Evolutionary conservation across 495 filamentous ascomycete species (phyloP).

Genomic region (Friedmanniomyces simplex): DNA sequence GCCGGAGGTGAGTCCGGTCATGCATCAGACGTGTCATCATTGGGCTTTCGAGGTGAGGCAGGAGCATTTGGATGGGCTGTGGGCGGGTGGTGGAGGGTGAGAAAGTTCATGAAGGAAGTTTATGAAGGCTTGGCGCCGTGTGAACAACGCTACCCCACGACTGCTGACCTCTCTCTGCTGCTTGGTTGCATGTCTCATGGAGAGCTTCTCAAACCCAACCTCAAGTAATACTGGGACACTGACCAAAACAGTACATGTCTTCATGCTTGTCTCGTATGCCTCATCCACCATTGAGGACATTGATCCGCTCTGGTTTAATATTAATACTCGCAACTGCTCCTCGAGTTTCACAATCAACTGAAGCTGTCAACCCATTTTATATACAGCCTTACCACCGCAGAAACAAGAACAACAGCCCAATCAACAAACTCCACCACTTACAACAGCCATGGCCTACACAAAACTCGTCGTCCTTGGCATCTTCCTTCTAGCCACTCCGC

Average conservation of each 20-base stretch:
- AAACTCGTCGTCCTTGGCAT: not conserved
- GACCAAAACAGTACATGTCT: too few relatives aligned
- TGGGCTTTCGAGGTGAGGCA: slow-evolving; percentile 41
- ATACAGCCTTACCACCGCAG: not conserved
- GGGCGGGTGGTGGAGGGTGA: slow-evolving; percentile 21
- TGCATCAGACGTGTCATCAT: slow-evolving; percentile 43
- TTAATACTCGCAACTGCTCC: not conserved
- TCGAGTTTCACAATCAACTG: not conserved
- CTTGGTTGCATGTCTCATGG: too few relatives aligned
- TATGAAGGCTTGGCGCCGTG: too few relatives aligned
- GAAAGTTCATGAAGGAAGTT: too few relatives aligned
- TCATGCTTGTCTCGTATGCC: too few relatives aligned
- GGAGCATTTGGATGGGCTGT: slow-evolving; percentile 36
- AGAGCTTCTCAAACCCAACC: too few relatives aligned
- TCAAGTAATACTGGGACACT: too few relatives aligned
- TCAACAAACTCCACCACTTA: not conserved
- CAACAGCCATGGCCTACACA: not conserved
- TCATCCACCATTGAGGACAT: too few relatives aligned
- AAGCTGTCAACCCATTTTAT: not conserved
- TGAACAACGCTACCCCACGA: too few relatives aligned
- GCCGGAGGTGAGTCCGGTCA: slow-evolving; percentile 40
- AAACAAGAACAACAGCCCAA: not conserved
- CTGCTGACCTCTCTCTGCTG: too few relatives aligned
- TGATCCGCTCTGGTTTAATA: too few relatives aligned
- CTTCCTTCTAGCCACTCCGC: not conserved